Conservation (phyloP, 2,329 filamentous ascomycete genomes). For the Clonostachys rosea region DNA sequence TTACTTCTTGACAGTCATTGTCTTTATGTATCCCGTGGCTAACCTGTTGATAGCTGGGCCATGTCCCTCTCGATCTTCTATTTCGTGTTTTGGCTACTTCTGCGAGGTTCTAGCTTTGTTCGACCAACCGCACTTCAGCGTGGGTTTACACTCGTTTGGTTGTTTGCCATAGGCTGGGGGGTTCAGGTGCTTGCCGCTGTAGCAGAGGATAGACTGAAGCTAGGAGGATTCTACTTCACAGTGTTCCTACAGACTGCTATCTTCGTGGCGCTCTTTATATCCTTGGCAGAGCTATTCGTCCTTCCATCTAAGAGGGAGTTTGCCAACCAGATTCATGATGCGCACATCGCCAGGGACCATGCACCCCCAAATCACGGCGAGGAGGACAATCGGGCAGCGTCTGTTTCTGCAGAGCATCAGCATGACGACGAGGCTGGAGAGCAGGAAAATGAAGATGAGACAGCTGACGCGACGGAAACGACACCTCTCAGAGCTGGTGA, state of each 20-base stretch:
- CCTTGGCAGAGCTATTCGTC: conserved; percentile 75
- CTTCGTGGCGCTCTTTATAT: conserved; percentile 70
- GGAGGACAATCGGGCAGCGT: background rate
- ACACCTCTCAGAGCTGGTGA: conserved; percentile 44
- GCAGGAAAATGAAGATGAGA: conserved; percentile 5
- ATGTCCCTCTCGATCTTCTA: conserved; percentile 84
- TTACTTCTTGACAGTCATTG: background rate
- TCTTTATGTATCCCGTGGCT: background rate
- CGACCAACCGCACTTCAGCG: conserved; percentile 84
- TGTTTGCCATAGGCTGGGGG: conserved; percentile 72
- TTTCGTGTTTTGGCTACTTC: conserved; percentile 76
- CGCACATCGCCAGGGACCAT: conserved; percentile 35
- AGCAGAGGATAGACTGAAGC: conserved; percentile 67
- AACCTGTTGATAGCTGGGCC: conserved; percentile 52
- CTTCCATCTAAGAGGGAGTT: conserved; percentile 69
- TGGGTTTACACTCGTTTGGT: conserved; percentile 77
- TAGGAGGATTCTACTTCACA: conserved; percentile 75
- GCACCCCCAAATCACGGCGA: background rate
- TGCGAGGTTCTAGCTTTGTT: conserved; percentile 71
- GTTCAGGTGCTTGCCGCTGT: conserved; percentile 69
- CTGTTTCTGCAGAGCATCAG: background rate
- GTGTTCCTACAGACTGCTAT: conserved; percentile 74
- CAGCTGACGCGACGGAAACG: conserved; percentile 36
- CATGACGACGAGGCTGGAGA: conserved; percentile 4
- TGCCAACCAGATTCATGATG: conserved; percentile 50